phyloP scores from a whole-genome alignment of 164 flowering plant species.

The Taxillus chinensis region DNA sequence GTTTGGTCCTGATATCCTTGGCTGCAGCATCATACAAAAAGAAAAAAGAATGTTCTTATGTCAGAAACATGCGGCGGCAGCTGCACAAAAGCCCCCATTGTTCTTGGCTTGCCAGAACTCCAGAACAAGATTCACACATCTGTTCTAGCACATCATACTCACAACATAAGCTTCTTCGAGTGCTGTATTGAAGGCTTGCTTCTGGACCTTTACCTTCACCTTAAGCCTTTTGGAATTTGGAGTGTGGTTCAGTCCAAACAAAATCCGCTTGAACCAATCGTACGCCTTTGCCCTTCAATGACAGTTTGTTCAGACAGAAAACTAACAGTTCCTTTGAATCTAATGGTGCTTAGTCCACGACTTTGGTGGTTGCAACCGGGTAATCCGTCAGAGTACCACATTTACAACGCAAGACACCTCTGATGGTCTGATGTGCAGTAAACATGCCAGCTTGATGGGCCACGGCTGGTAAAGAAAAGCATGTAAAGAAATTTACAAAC shows the following conservation, averaged over 20 bases:
- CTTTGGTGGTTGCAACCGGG: slow-evolving; percentile 51
- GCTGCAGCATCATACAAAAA: slow-evolving; percentile 53
- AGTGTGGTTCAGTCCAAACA: slow-evolving; percentile 64
- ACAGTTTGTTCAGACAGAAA: slow-evolving; percentile 50
- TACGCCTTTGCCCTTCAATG: slow-evolving; percentile 36
- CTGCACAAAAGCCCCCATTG: slow-evolving; percentile 65
- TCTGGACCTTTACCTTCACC: slow-evolving; percentile 43
- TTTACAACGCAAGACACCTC: slow-evolving; percentile 55
- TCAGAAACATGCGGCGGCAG: slow-evolving; percentile 55
- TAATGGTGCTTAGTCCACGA: slow-evolving; percentile 50
- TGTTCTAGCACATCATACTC: slow-evolving; percentile 56
- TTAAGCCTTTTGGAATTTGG: slow-evolving; percentile 61
- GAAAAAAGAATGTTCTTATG: slow-evolving; percentile 42
- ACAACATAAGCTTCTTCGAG: slow-evolving; percentile 44
- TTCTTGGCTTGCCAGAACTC: slow-evolving; percentile 54
- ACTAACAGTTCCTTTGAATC: slow-evolving; percentile 52
- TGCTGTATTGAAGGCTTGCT: slow-evolving; percentile 49
- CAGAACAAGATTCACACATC: slow-evolving; percentile 50
- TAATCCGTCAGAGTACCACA: slow-evolving; percentile 44
- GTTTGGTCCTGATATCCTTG: slow-evolving; percentile 42
- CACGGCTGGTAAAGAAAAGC: slow-evolving; percentile 18
- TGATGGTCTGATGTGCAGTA: slow-evolving; percentile 39
- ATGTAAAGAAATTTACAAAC: no score
- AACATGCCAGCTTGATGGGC: slow-evolving; percentile 49
- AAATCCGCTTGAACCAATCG: slow-evolving; percentile 44